Base-by-base conservation (phyloP, 768 basidiomycete species). In the Boletus reticulatus region DNA sequence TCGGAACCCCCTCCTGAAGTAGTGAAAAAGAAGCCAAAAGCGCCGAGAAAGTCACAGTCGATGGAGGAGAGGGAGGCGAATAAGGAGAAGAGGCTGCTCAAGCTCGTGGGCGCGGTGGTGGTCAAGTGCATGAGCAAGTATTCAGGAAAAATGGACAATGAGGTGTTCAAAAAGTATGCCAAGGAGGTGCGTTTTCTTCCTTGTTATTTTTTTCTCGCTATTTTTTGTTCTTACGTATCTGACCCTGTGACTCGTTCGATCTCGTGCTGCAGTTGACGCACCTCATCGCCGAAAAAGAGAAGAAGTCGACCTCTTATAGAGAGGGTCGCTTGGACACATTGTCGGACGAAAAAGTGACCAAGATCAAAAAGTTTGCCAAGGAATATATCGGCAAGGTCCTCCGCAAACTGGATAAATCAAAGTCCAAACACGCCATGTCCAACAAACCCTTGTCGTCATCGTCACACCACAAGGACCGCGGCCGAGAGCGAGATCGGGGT, bases 81-180 rank as follows among this genome's bases (percentile, higher is more conserved):
- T 48, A 89, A 87, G 77, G 94, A 97, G 74, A 95, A 94, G 80
- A 74, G 83, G 57, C 67, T 97, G 59, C 67, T 85, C 60, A 92
- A 92, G 69, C 78, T 98, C 36, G 84, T 98, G 17, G 90, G 93
- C 8, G 84, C 85, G 2, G 85, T 96, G 7, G 96, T 99, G 39
- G 96, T 99, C 38, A 89, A 86, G 71, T 85, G 80, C 55, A 94
- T 98, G 94, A 89, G 87, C 55, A 97, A 94, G 75, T 87, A 98
- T 66, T 79, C 84, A 48, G 78, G 85, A 51, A 74, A 84, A 43
- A 80, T 97, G 70, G 82, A 85, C 52, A 81, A 82, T 48, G 94
- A 97, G 8, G 69, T 78, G 50, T 98, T 98, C 82, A 99, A 99
- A 79, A 87, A 87, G 67, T 85, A 97, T 67, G 97, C 97, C 3